A percentile compares a stretch with the other conserved stretches of the same genome.
Conservation (phyloP, 2,329 filamentous ascomycete genomes). For the Talaromyces amestolkiae region DNA sequence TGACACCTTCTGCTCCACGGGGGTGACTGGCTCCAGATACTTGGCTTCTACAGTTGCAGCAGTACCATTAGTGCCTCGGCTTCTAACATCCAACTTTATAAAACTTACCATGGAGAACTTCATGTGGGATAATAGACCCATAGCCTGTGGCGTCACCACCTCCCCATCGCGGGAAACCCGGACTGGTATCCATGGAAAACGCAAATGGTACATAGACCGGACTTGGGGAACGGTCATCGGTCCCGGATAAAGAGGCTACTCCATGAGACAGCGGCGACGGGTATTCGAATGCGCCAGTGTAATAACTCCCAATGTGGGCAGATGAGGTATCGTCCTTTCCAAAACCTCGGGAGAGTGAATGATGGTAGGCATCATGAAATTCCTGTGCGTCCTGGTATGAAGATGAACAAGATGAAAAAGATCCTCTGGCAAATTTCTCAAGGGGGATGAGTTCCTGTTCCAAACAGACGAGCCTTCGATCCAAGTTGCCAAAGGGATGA, state of each 20-base stretch:
- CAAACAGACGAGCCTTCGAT: conserved; percentile 6
- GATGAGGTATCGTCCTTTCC: not conserved
- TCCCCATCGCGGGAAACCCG: not conserved
- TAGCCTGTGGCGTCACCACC: conserved; percentile 24
- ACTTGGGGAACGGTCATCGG: conserved; percentile 27
- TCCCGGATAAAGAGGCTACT: conserved; percentile 23
- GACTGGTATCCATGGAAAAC: not conserved
- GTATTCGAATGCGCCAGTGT: not conserved
- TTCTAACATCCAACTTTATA: not conserved
- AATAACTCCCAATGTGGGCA: not conserved
- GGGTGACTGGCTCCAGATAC: conserved; percentile 21
- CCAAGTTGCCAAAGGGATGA: not conserved
- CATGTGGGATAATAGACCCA: conserved; percentile 24
- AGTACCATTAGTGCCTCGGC: not conserved
- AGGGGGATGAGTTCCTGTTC: conserved; percentile 5
- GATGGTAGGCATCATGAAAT: conserved; percentile 2
- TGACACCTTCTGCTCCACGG: conserved; percentile 3
- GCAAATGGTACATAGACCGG: conserved; percentile 1
- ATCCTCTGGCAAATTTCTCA: conserved; percentile 1
- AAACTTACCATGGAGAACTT: conserved; percentile 22
- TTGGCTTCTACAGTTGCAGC: not conserved
- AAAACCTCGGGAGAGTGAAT: conserved; percentile 3
- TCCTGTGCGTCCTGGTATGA: not conserved
- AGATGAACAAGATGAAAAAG: not conserved
- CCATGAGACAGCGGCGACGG: conserved; percentile 15